Evolutionary conservation across 2,329 filamentous ascomycete species (phyloP).

Genomic region (Beauveria sp.): DNA sequence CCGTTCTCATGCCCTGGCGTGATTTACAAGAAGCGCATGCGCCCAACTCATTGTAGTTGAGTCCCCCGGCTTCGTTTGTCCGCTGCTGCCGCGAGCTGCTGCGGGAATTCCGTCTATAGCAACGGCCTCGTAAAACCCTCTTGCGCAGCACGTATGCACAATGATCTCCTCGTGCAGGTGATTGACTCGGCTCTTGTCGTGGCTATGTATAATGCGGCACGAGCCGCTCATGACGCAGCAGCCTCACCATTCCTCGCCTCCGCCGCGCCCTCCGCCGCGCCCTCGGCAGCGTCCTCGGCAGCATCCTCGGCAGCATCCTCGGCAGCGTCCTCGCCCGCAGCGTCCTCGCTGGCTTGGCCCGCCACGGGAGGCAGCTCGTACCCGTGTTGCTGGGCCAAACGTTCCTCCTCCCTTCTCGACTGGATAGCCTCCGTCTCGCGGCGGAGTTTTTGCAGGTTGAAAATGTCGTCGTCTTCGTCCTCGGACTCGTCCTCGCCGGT

Average conservation of each 20-base stretch:
- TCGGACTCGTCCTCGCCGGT: slow-evolving; percentile 57
- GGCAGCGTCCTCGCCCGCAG: slow-evolving; percentile 8
- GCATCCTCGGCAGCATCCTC: background rate
- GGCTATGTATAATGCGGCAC: background rate
- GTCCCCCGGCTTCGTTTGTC: background rate
- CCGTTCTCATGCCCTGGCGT: background rate
- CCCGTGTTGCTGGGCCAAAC: slow-evolving; percentile 32
- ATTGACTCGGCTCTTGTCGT: slow-evolving; percentile 6
- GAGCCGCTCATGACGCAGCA: slow-evolving; percentile 3
- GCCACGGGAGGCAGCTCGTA: slow-evolving; percentile 9
- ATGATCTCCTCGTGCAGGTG: background rate
- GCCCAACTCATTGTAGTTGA: too few species aligned
- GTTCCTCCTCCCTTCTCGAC: slow-evolving; percentile 70
- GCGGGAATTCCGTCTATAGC: background rate
- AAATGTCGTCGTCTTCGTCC: slow-evolving; percentile 55
- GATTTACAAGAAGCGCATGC: background rate
- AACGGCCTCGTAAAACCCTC: background rate
- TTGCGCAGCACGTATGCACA: background rate
- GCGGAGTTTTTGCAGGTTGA: slow-evolving; percentile 77
- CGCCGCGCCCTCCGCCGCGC: background rate
- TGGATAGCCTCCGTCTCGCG: slow-evolving; percentile 74
- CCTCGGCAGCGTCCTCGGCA: slow-evolving; percentile 4
- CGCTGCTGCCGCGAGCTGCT: background rate
- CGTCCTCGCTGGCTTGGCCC: background rate
- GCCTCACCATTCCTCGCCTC: background rate